Evolutionary conservation across 1,284 basidiomycete genomes (phyloP).

Genomic region (Apiotrichum sp.): DNA sequence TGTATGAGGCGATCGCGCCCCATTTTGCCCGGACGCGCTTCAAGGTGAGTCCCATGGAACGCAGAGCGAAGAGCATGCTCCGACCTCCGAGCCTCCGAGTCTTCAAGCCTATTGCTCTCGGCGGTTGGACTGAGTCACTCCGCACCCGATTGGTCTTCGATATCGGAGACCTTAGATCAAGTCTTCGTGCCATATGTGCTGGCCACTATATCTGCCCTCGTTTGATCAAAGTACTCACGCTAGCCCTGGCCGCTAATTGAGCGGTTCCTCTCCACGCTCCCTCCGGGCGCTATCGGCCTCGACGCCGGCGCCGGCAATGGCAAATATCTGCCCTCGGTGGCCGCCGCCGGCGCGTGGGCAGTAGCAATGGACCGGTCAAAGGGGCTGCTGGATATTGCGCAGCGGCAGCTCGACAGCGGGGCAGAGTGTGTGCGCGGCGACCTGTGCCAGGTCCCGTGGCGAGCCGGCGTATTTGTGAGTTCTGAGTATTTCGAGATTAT

Average conservation of each 20-base stretch:
- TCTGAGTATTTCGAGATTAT: not conserved
- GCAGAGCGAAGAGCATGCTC: no score
- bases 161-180: no score
- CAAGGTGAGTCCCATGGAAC: slow-evolving; percentile 56
- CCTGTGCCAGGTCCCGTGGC: slow-evolving; percentile 60
- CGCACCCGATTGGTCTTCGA: no score
- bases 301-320: slow-evolving; percentile 97
- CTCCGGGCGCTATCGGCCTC: slow-evolving; percentile 74
- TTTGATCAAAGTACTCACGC: not conserved
- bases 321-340: slow-evolving; percentile 73
- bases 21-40: slow-evolving; percentile 93
- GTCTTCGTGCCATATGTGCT: no score
- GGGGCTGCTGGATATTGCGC: slow-evolving; percentile 71
- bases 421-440: slow-evolving; percentile 54
- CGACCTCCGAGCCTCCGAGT: no score
- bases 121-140: no score
- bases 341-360: slow-evolving; percentile 50
- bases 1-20: slow-evolving; percentile 84
- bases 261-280: slow-evolving; percentile 66
- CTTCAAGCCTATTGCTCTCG: no score
- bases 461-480: slow-evolving; percentile 69
- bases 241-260: slow-evolving; percentile 94
- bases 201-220: not conserved
- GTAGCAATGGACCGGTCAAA: slow-evolving; percentile 76
- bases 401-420: slow-evolving; percentile 44